Evolutionary conservation across 345 rosid species (phyloP), one percentile per base, ranked within the genome.

Genomic region (Cardamine chenopodiifolia): DNA sequence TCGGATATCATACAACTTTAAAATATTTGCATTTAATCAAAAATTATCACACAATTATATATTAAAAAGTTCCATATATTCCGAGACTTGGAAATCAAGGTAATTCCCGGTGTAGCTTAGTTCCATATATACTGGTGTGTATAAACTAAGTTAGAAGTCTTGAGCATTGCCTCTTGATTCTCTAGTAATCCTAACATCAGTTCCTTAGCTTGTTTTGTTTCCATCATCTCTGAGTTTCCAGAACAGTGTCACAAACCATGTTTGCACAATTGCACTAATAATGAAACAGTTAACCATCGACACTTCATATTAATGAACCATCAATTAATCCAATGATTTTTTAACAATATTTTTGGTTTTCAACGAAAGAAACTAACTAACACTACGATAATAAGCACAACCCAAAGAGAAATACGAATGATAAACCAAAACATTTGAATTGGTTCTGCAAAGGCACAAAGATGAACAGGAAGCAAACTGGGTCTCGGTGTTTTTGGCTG

Each of bases 351-450:
- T 42, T 5, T 42, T 15, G 48, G 48, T 42, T 42, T 6, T 55
- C 37, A 57, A 57, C 62, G 23, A 17, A 31, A 57, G 23, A 60
- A 37, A 37, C 48, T 37, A 60, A 60, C 65, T 13, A 60, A 22
- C 47, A 37, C 15, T 60, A 37, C 5, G 29, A 60, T 37, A 7
- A 60, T 22, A 60, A 60, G 37, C 48, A 60, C 31, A 60, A 60
- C 48, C 26, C 25, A 63, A 44, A 63, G 34, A 63, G 5, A 44
- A 44, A n/a, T 9, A 63, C 8, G 8, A n/a, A 44, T 44, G 37
- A n/a, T n/a, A 25, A 44, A 44, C 37, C 53, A 44, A 47, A 11
- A 17, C 26, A 45, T 28, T 17, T 18, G 55, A 45, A 40, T 26
- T 64, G 55, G 17, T 45, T 45, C 26, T 45, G 17, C 55, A 3